Conservation (phyloP, 163 green algal species). For the Scenedesmus sp. region DNA sequence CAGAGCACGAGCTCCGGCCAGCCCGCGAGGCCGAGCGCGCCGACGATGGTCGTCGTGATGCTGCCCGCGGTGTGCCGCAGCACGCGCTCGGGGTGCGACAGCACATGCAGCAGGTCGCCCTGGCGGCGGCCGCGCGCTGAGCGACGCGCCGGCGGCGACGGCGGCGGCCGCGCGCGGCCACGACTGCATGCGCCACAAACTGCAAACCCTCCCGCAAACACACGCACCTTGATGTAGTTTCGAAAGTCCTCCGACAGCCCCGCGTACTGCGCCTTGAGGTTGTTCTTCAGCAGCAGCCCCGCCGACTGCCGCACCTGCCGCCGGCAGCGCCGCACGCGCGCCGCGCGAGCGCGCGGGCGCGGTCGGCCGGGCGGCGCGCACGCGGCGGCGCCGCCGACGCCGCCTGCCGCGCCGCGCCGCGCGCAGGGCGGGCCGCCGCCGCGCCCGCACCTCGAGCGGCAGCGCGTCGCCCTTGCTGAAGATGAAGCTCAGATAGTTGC, state of each 20-base stretch:
- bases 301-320: constrained; percentile 89
- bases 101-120: constrained; percentile 68
- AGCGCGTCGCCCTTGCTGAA: constrained; percentile 81
- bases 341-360: background rate
- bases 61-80: constrained; percentile 74
- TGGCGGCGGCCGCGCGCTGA: constrained; percentile 51
- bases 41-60: constrained; percentile 76
- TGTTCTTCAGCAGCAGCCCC: constrained; percentile 97
- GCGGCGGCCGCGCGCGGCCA: no score
- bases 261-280: constrained; percentile 76
- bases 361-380: background rate
- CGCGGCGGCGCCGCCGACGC: background rate
- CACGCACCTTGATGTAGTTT: constrained; percentile 82
- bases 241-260: constrained; percentile 62
- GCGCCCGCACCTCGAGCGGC: constrained; percentile 74
- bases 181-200: no score
- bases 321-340: background rate
- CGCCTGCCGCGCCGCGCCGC: no score
- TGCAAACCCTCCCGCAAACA: no score
- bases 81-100: constrained; percentile 56
- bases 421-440: no score
- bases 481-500: constrained; percentile 96
- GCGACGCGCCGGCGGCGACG: no score
- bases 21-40: constrained; percentile 58
- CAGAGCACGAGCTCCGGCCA: constrained; percentile 86